phyloP scores from a whole-genome alignment of 345 rosid species.

The Brassica cretica region DNA sequence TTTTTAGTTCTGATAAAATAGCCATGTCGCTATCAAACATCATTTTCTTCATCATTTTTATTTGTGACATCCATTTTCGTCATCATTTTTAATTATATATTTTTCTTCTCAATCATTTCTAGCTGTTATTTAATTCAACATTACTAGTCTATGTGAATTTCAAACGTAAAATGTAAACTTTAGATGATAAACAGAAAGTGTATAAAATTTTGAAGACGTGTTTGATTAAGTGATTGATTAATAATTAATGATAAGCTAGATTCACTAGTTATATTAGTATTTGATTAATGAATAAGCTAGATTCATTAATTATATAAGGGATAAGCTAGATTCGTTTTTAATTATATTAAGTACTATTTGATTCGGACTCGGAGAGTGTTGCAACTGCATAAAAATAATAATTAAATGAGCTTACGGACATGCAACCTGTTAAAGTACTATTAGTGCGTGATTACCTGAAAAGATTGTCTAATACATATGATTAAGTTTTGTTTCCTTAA shows the following conservation, averaged over 20 bases:
- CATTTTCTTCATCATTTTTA: conserved; percentile 29
- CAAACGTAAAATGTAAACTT: not conserved
- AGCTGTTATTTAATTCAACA: not conserved
- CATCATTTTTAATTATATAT: conserved; percentile 17
- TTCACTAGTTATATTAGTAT: not conserved
- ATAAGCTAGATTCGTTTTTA: not conserved
- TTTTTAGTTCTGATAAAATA: not conserved
- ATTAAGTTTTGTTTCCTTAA: conserved; percentile 38
- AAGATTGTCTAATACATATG: conserved; percentile 17
- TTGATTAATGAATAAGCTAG: not conserved
- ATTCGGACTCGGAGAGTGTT: not conserved
- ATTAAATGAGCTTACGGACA: not conserved
- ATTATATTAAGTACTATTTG: not conserved
- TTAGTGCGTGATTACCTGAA: conserved; percentile 25
- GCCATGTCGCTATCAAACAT: conserved; percentile 26
- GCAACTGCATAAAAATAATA: not conserved
- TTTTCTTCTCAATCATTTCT: conserved; percentile 15
- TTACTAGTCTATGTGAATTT: not conserved
- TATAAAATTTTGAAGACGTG: not conserved
- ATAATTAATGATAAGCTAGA: not conserved
- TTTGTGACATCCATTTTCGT: conserved; percentile 25
- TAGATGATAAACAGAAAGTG: not conserved
- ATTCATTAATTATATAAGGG: not conserved
- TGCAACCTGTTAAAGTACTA: conserved; percentile 14
- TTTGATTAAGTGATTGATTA: not conserved